Percentiles rank a stretch among this genome's conserved stretches.
phyloP scores from a whole-genome alignment of 192 early-diverging fungal genomes.

The Funneliformis geosporum region DNA sequence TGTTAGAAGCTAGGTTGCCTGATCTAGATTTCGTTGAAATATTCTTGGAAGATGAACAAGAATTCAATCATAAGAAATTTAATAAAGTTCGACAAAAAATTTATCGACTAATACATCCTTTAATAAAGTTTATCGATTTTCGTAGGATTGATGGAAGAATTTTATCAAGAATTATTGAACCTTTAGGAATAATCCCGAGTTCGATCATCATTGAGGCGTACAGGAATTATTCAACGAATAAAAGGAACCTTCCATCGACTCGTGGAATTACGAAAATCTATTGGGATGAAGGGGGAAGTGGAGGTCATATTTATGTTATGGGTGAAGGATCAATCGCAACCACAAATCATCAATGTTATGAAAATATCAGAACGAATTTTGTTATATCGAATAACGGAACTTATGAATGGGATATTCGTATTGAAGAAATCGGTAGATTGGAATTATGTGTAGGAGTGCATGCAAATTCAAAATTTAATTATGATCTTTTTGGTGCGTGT shows the following conservation, averaged over 20 bases:
- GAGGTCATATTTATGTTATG: not conserved
- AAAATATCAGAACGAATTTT: not conserved
- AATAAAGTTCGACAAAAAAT: not conserved
- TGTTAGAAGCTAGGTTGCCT: not conserved
- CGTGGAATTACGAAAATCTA: not conserved
- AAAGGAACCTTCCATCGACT: not conserved
- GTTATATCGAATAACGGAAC: not conserved
- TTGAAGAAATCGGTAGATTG: not conserved
- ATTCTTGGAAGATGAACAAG: not conserved
- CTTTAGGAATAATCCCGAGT: not conserved
- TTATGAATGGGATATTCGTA: constrained; percentile 24
- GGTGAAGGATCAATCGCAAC: not conserved
- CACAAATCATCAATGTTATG: not conserved
- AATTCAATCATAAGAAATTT: not conserved
- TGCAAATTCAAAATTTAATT: not conserved
- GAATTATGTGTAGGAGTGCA: constrained; percentile 2
- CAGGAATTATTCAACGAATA: not conserved
- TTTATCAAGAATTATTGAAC: constrained; percentile 3
- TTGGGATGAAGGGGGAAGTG: not conserved
- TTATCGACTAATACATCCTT: not conserved
- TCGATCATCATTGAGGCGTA: not conserved
- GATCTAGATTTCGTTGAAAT: not conserved
- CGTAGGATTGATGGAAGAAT: not conserved
- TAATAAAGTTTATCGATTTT: not conserved
- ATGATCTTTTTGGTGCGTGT: not conserved